These are phyloP conservation scores for Myxozyma neglecta DNA, from an alignment of 805 yeast genomes.

Conservation along the genomic window DNA sequence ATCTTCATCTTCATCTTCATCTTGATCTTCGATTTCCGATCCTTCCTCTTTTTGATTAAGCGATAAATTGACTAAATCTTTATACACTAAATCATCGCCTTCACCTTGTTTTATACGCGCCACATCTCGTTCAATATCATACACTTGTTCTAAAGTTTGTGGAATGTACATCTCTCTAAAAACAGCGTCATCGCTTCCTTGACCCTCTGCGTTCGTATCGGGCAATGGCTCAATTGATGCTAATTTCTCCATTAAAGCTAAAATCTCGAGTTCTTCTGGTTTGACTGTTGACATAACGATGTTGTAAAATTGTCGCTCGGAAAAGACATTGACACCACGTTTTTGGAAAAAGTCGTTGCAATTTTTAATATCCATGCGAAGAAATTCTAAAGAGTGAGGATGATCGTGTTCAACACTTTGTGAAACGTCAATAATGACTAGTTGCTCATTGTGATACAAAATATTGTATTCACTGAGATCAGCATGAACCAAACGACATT, in stretches of 20 bases:
- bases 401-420: slow-evolving; percentile 98
- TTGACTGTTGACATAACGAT: slow-evolving; percentile 55
- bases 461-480: slow-evolving; percentile 95
- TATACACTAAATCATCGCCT: slow-evolving; percentile 67
- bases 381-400: slow-evolving; percentile 91
- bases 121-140: slow-evolving; percentile 74
- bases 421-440: slow-evolving; percentile 92
- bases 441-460: slow-evolving; percentile 67
- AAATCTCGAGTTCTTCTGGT: slow-evolving; percentile 40
- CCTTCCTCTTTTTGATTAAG: slow-evolving; percentile 26
- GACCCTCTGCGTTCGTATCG: slow-evolving; percentile 44
- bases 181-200: slow-evolving; percentile 76
- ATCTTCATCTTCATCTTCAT: slow-evolving; percentile 40
- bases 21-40: slow-evolving; percentile 39
- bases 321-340: slow-evolving; percentile 70
- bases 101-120: slow-evolving; percentile 58
- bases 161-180: slow-evolving; percentile 82
- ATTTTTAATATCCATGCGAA: slow-evolving; percentile 96
- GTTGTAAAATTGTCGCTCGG: slow-evolving; percentile 79
- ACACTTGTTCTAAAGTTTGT: slow-evolving; percentile 56
- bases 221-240: slow-evolving; percentile 33
- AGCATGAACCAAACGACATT: slow-evolving; percentile 91
- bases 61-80: slow-evolving; percentile 36
- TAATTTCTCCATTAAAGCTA: slow-evolving; percentile 41
- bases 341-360: slow-evolving; percentile 83